A percentile compares a stretch with the other conserved stretches of the same genome.
These are phyloP conservation scores for Gracilaria caudata DNA, from an alignment of 23 red algal species.

Conservation along the genomic window DNA sequence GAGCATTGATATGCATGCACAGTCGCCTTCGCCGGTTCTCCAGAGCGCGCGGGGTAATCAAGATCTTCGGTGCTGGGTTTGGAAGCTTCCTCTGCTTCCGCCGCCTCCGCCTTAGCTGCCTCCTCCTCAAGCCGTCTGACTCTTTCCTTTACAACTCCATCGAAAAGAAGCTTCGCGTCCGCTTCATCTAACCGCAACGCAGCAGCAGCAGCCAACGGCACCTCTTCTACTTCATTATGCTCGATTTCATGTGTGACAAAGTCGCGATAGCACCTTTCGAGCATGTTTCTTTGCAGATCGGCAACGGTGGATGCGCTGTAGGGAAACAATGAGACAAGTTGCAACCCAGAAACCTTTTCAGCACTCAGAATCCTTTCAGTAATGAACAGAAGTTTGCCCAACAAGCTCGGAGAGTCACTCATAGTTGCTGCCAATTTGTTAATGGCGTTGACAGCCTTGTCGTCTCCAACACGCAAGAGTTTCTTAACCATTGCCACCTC, in stretches of 20 bases:
- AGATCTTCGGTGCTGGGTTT: slow-evolving; percentile 51
- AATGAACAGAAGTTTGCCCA: slow-evolving; percentile 85
- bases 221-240: slow-evolving; percentile 37
- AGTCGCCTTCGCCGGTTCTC: slow-evolving; percentile 65
- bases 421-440: slow-evolving; percentile 60
- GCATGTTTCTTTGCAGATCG: slow-evolving; percentile 73
- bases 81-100: slow-evolving; percentile 55
- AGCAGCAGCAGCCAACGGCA: slow-evolving; percentile 53
- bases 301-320: slow-evolving; percentile 70
- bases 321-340: slow-evolving; percentile 57
- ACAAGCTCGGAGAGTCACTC: slow-evolving; percentile 67
- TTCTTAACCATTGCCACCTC: slow-evolving; percentile 62
- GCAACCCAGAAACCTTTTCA: slow-evolving; percentile 17
- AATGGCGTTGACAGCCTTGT: slow-evolving; percentile 43
- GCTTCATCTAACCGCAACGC: slow-evolving; percentile 51
- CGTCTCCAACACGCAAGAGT: slow-evolving; percentile 43
- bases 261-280: slow-evolving; percentile 65
- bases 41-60: slow-evolving; percentile 67
- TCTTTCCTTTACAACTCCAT: slow-evolving; percentile 45
- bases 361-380: slow-evolving; percentile 59
- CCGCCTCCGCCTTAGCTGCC: slow-evolving; percentile 52
- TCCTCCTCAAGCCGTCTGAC: slow-evolving; percentile 27
- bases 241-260: slow-evolving; percentile 64
- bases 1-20: slow-evolving; percentile 87
- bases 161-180: slow-evolving; percentile 50